Base-by-base conservation (phyloP, 2,329 filamentous ascomycete genomes). In the Canariomyces notabilis region DNA sequence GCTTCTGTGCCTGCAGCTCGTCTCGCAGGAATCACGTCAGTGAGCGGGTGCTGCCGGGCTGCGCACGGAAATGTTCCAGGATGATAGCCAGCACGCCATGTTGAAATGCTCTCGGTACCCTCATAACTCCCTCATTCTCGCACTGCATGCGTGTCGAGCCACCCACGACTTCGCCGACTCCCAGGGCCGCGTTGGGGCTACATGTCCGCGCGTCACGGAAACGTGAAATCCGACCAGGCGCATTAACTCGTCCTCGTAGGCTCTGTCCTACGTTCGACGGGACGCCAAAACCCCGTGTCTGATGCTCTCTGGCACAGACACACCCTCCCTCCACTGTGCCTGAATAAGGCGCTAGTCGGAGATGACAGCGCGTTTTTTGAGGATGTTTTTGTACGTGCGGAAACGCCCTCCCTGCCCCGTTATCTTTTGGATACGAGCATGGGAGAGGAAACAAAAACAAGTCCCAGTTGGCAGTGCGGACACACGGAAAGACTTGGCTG, bases 391-490 rank as follows among this genome's bases (percentile, higher is more conserved):
- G 87, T 85, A 78, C 87, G 87, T 77, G 82, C 74, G 72, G 61
- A 62, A 70, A 72, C 68, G 82, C 85, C 84, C 81, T 83, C 79
- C 79, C 67, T 64, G 61, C 63, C 62, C 58, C 44, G 58, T 44
- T 45, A 58, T 44, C 23, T 18, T 41, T 37, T 52, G 57, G n/a
- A 59, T 43, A 43, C 43, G 38, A 60, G 53, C 57, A 60, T 31
- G 32, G 80, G 80, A 82, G 85, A 83, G 86, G 84, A 90, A 85
- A 73, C 85, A 95, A 95, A 96, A 89, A 93, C 87, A 72, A 82
- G 84, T 95, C 88, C 83, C 75, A 66, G 85, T 87, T 82, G 86
- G 83, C 80, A 83, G 79, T 87, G 88, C 85, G 77, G 73, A 50
- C 86, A 83, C 62, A 89, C 83, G 75, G 87, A 90, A 81, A 84